Evolutionary conservation across 2,329 filamentous ascomycete species (phyloP).

Genomic region (Fusarium cicatricum): DNA sequence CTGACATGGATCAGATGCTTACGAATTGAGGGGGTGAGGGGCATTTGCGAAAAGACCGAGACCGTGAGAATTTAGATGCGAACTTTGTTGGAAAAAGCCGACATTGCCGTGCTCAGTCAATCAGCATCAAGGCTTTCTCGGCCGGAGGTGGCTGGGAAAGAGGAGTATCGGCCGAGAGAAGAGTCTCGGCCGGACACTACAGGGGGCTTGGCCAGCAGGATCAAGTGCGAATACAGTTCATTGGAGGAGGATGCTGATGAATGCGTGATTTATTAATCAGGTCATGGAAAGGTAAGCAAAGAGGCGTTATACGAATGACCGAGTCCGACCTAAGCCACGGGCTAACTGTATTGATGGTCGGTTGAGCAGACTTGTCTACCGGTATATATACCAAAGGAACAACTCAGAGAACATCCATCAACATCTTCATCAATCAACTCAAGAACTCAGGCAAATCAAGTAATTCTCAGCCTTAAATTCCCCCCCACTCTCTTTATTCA

Average conservation of each 20-base stretch:
- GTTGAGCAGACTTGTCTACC: not conserved
- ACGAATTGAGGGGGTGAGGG: constrained; percentile 1
- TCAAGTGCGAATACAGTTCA: not conserved
- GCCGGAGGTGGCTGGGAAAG: not conserved
- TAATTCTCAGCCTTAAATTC: too few relatives aligned
- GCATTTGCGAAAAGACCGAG: not conserved
- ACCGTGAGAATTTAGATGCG: not conserved
- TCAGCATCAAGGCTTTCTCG: too few relatives aligned
- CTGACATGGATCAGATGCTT: not conserved
- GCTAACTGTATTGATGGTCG: not conserved
- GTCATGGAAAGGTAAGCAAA: not conserved
- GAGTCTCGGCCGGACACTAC: not conserved
- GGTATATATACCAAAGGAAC: constrained; percentile 16
- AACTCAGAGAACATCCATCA: not conserved
- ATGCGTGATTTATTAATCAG: not conserved
- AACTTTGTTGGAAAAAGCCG: not conserved
- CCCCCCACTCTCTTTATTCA: too few relatives aligned
- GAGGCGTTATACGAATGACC: constrained; percentile 5
- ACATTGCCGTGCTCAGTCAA: not conserved
- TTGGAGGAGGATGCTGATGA: constrained; percentile 6
- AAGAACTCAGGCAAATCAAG: not conserved
- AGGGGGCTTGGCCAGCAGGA: too few relatives aligned
- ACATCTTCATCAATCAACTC: not conserved
- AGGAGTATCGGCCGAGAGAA: constrained; percentile 1
- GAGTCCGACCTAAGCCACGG: not conserved